Conservation (phyloP, 2,329 filamentous ascomycete species). For the Fusarium gaditjirri region DNA sequence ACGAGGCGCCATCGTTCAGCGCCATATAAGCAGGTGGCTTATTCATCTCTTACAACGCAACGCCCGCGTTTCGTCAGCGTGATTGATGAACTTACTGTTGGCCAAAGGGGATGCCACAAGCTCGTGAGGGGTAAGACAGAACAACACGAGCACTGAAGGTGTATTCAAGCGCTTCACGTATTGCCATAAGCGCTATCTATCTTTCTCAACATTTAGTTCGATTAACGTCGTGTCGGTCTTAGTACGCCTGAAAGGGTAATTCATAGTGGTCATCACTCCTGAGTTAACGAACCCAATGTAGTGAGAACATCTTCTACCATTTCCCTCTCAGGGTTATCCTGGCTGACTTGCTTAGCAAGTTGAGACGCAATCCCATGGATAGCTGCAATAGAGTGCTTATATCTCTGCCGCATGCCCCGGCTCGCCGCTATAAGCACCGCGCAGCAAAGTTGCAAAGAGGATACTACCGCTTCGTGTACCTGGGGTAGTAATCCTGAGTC, state of each 20-base stretch:
- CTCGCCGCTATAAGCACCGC: constrained; percentile 61
- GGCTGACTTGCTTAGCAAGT: constrained; percentile 50
- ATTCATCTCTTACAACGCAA: constrained; percentile 22
- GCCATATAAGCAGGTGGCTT: constrained; percentile 29
- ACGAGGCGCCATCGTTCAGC: background rate
- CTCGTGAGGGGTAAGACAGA: constrained; percentile 40
- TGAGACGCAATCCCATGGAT: constrained; percentile 60
- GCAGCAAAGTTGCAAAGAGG: constrained; percentile 65
- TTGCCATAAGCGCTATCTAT: constrained; percentile 4
- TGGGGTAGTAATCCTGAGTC: constrained; percentile 38
- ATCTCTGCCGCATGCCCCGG: constrained; percentile 60
- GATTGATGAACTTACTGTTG: constrained; percentile 14
- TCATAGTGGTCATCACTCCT: constrained; percentile 1
- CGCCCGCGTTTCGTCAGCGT: constrained; percentile 37
- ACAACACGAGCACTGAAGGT: constrained; percentile 4
- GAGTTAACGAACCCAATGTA: constrained; percentile 44
- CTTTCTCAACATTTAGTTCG: background rate
- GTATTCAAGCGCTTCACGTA: constrained; percentile 12
- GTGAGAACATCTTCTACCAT: constrained; percentile 58
- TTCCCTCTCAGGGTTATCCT: constrained; percentile 51
- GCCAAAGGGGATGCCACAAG: constrained; percentile 5
- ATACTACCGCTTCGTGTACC: constrained; percentile 62
- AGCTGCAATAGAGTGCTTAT: constrained; percentile 61
- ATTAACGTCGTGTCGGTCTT: background rate
- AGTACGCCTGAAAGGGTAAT: background rate